Conservation (phyloP, 306 rosid genomes). For the Sicyos edulis region DNA sequence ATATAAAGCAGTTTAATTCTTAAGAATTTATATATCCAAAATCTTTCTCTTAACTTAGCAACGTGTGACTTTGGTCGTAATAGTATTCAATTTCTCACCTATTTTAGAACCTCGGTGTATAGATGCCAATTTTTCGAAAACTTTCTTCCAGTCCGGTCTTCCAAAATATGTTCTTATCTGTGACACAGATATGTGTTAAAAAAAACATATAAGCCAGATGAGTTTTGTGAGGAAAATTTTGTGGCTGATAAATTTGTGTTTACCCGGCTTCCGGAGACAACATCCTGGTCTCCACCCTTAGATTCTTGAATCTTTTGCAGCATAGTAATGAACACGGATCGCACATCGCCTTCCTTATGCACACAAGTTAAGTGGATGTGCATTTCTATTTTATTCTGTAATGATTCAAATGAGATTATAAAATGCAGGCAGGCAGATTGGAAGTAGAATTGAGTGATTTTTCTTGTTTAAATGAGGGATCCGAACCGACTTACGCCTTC, state of each 20-base stretch:
- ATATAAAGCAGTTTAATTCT: no score
- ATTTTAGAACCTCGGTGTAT: not conserved
- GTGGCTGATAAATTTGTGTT: not conserved
- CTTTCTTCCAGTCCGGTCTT: constrained; percentile 72
- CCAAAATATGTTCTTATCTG: constrained; percentile 80
- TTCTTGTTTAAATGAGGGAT: no score
- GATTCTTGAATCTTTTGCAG: constrained; percentile 44
- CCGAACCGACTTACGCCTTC: no score
- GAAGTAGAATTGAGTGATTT: no score
- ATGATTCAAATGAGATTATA: not conserved
- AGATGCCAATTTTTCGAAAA: constrained; percentile 28
- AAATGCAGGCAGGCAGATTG: no score
- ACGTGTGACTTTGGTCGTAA: no score
- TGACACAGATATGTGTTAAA: no score
- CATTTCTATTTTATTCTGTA: constrained; percentile 53
- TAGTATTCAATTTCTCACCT: not conserved
- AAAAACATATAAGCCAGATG: no score
- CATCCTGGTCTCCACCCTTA: constrained; percentile 19
- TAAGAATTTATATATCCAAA: no score
- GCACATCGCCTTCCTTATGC: constrained; percentile 57
- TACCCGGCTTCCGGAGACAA: constrained; percentile 65
- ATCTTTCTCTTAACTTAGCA: no score
- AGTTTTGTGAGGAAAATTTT: no score
- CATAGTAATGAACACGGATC: constrained; percentile 61
- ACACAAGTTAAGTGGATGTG: constrained; percentile 56